Evolutionary conservation across 176 grass and related monocot genomes (phyloP).

Genomic region (Dendrocalamus sinicus): DNA sequence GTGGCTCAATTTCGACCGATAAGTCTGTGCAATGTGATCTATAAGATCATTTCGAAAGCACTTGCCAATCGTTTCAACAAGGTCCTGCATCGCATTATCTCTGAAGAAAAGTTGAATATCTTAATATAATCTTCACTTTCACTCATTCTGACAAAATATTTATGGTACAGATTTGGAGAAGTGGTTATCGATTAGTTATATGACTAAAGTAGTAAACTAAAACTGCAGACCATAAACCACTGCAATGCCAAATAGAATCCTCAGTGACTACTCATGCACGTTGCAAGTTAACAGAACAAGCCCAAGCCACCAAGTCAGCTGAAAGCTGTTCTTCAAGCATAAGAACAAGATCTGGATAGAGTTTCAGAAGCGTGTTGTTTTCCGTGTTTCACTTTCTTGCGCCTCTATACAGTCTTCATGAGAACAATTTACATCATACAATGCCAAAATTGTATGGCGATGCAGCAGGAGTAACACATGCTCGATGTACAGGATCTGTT

Average conservation of each 20-base stretch:
- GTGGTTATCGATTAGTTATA: no score
- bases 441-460: constrained; percentile 2
- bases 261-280: not conserved
- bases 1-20: no score
- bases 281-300: not conserved
- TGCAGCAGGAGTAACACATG: constrained; percentile 8
- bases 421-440: constrained; percentile 33
- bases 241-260: not conserved
- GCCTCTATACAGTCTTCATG: not conserved
- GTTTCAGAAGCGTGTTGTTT: not conserved
- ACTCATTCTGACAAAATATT: no score
- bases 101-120: no score
- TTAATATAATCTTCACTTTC: no score
- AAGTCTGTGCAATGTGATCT: no score
- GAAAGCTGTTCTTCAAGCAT: not conserved
- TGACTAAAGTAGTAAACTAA: not conserved
- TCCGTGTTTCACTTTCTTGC: not conserved
- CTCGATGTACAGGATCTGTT: not conserved
- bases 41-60: no score
- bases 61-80: no score
- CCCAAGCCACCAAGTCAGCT: not conserved
- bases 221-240: not conserved
- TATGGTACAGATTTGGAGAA: no score
- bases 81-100: no score
- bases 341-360: not conserved